These are phyloP conservation scores for Chrysosporium keratinophilum DNA, from an alignment of 2,329 filamentous ascomycete species.

Conservation along the genomic window DNA sequence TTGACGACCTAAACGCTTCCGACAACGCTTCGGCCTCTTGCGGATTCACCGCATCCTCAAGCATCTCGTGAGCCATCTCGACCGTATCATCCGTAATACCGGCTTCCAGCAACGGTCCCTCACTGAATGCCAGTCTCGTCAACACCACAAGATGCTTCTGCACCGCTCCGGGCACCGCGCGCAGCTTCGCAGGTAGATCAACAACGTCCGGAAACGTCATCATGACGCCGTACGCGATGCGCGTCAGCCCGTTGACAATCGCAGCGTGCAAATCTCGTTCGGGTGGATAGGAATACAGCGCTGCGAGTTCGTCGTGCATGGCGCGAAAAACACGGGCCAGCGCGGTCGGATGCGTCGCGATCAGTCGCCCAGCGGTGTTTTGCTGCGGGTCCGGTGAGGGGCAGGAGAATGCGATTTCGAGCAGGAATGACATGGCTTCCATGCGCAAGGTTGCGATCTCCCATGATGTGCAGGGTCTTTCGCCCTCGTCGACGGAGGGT, in stretches of 20 bases:
- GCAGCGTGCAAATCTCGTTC: conserved; percentile 39
- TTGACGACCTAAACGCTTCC: conserved; percentile 36
- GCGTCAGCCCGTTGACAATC: conserved; percentile 50
- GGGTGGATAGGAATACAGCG: conserved; percentile 46
- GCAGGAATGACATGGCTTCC: conserved; percentile 37
- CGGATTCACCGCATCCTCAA: conserved; percentile 71
- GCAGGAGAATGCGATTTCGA: conserved; percentile 32
- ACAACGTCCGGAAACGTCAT: conserved; percentile 51
- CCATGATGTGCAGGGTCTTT: conserved; percentile 27
- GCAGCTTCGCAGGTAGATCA: conserved; percentile 62
- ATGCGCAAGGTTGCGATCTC: conserved; percentile 36
- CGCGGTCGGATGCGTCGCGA: conserved; percentile 58
- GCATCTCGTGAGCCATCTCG: conserved; percentile 68
- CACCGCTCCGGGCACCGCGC: conserved; percentile 57
- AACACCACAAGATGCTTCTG: conserved; percentile 76
- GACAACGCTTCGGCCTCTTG: conserved; percentile 59
- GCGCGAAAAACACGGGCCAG: conserved; percentile 66
- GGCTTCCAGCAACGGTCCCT: conserved; percentile 65
- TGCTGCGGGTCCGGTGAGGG: conserved; percentile 50
- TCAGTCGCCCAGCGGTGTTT: conserved; percentile 48
- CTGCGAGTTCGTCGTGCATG: conserved; percentile 60
- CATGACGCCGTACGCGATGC: conserved; percentile 52
- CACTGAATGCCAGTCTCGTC: conserved; percentile 74
- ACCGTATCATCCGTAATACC: conserved; percentile 68
- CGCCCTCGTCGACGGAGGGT: conserved; percentile 38